Base-by-base conservation (phyloP, 345 rosid species). In the Fremontodendron californicum region DNA sequence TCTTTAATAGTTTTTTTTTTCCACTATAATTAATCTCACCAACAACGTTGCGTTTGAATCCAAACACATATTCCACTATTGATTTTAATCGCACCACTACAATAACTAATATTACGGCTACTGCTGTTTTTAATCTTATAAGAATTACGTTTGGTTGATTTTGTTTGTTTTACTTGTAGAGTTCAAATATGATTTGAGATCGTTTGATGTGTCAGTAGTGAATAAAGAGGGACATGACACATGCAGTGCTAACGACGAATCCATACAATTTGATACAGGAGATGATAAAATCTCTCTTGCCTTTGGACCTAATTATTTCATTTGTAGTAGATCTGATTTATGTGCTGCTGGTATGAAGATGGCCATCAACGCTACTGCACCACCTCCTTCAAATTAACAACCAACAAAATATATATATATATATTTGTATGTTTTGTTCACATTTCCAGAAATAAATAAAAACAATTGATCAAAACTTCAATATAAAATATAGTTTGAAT, bases 321-420 rank as follows among this genome's bases (percentile, higher is more conserved):
- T 74, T 3, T 4, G 9, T 1, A 55, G 29, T 55, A 6, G 1
- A 1, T 0, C 4, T 11, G 31, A 35, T 55, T 4, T 35, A 1
- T 73, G 66, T 15, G 31, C 63, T 1, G 40, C 8, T 21, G 65
- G 68, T 0, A 0, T 74, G 77, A 58, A 58, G 68, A 42, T 58
- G 77, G 68, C 68, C 68, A 58, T 58, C 52, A 15, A 74, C 12
- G 77, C 77, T 42, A 74, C 67, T 2, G 55, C 23, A 0, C 69
- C 67, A 2, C 51, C 67, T 1, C 5, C 55, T 33, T 33, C 35
- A 33, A 33, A 1, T 1, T 33, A 33, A 33, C 1, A 1, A 33
- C 1, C 35, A 33, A 33, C 35, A 33, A 33, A 33, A 33, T 33
- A 33, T n/a, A n/a, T n/a, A n/a, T n/a, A n/a, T n/a, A n/a, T n/a